phyloP scores from a whole-genome alignment of 805 yeast species.

The Saccharomyces jurei region DNA sequence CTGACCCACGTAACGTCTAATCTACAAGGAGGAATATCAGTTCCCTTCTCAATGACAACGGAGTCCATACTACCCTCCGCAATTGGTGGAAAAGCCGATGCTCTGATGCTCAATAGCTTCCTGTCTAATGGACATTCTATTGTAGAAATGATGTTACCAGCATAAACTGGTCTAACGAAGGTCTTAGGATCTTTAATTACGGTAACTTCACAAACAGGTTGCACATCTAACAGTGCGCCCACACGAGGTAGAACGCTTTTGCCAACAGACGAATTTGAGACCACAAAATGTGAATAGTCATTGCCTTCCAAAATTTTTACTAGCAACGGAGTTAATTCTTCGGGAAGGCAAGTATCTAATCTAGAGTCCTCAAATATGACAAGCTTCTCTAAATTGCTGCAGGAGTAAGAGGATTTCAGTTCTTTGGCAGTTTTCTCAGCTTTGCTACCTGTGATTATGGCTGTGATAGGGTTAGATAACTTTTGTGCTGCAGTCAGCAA shows the following conservation, averaged over 20 bases:
- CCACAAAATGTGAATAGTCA: slow-evolving; percentile 57
- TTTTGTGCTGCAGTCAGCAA: slow-evolving; percentile 70
- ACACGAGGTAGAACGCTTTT: slow-evolving; percentile 80
- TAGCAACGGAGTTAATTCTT: slow-evolving; percentile 66
- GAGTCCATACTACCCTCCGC: slow-evolving; percentile 31
- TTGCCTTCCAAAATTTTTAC: slow-evolving; percentile 30
- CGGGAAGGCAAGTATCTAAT: slow-evolving; percentile 71
- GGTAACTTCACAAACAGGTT: slow-evolving; percentile 79
- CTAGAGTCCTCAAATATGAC: slow-evolving; percentile 47
- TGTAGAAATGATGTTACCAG: slow-evolving; percentile 88
- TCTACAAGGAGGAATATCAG: slow-evolving; percentile 27
- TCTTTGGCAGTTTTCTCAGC: slow-evolving; percentile 44
- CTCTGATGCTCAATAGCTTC: slow-evolving; percentile 69
- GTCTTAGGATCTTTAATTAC: slow-evolving; percentile 49
- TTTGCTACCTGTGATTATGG: slow-evolving; percentile 60
- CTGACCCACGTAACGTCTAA: slow-evolving; percentile 55
- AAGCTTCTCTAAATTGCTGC: slow-evolving; percentile 39
- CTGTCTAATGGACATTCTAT: slow-evolving; percentile 61
- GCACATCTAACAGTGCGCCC: slow-evolving; percentile 76
- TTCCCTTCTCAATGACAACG: slow-evolving; percentile 41
- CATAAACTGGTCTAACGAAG: slow-evolving; percentile 91
- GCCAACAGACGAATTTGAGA: slow-evolving; percentile 81
- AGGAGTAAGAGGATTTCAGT: slow-evolving; percentile 12
- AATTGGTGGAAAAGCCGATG: slow-evolving; percentile 65
- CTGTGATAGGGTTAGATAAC: slow-evolving; percentile 74